Percentiles rank a stretch among this genome's conserved stretches.
phyloP scores from a whole-genome alignment of 2,329 filamentous ascomycete genomes.

The Chalaropsis ovoidea region DNA sequence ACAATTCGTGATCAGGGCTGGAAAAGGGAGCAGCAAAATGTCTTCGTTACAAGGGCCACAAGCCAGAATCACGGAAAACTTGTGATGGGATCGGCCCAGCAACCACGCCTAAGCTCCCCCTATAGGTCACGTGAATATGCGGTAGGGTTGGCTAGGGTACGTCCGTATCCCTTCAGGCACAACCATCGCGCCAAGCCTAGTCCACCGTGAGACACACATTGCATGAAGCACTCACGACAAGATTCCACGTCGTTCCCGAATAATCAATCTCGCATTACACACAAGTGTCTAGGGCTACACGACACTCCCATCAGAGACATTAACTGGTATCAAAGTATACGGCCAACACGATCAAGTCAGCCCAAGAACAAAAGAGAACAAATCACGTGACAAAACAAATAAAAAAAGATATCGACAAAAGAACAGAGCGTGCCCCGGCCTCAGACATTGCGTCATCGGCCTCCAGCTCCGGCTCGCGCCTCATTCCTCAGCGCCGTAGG shows the following conservation, averaged over 20 bases:
- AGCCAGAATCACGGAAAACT: conserved; percentile 15
- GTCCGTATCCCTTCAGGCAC: too few species aligned
- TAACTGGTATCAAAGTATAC: conserved; percentile 14
- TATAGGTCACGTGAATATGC: not conserved
- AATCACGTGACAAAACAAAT: not conserved
- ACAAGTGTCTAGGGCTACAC: not conserved
- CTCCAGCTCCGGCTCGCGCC: not conserved
- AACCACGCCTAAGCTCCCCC: conserved; percentile 15
- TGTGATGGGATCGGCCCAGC: conserved; percentile 16
- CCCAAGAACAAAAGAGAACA: not conserved
- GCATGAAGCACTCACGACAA: not conserved
- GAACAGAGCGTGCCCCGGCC: not conserved
- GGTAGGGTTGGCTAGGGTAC: conserved; percentile 1
- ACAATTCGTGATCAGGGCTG: not conserved
- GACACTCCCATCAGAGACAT: not conserved
- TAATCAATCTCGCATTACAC: not conserved
- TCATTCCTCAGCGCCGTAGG: conserved; percentile 38
- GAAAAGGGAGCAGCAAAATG: not conserved
- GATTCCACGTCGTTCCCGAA: too few species aligned
- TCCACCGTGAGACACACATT: not conserved
- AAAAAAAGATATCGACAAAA: conserved; percentile 6
- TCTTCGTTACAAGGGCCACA: not conserved
- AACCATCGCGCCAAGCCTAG: too few species aligned
- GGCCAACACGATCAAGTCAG: not conserved
- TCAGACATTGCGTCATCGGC: not conserved